These are phyloP conservation scores for Fulvia fulva DNA, from an alignment of 2,329 filamentous ascomycete genomes.

Conservation along the genomic window DNA sequence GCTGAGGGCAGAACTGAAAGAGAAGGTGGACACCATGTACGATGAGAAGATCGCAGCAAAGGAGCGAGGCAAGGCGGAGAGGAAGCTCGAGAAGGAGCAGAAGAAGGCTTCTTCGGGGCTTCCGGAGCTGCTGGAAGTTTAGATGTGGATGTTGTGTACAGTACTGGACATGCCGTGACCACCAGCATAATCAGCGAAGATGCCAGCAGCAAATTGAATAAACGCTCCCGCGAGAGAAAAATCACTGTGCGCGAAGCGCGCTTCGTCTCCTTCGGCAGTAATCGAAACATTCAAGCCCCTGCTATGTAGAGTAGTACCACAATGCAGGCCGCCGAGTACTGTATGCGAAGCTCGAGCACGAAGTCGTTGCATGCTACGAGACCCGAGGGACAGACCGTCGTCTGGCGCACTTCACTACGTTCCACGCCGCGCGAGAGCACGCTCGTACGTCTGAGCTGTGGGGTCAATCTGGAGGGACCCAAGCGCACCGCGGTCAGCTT, in stretches of 20 bases:
- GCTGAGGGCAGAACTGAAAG: conserved; percentile 22
- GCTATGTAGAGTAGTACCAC: not conserved
- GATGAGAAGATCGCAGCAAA: conserved; percentile 7
- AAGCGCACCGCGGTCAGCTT: not conserved
- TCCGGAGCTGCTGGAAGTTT: not conserved
- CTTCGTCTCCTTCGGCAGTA: no score
- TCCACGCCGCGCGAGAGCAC: not conserved
- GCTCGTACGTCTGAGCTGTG: not conserved
- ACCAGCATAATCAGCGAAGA: no score
- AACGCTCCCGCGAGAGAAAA: not conserved
- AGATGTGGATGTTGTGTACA: not conserved
- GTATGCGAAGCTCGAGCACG: not conserved
- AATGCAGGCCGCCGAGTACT: not conserved
- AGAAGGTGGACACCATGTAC: conserved; percentile 9
- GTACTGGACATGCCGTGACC: not conserved
- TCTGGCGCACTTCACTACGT: not conserved
- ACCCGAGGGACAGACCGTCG: not conserved
- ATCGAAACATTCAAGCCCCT: no score
- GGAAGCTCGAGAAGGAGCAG: not conserved
- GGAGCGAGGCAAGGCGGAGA: conserved; percentile 11
- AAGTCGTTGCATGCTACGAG: not conserved
- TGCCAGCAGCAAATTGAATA: no score
- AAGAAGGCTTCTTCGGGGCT: not conserved
- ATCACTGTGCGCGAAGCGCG: not conserved
- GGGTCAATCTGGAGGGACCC: not conserved